These are phyloP conservation scores for Neoconidiobolus thromboides DNA, from an alignment of 371 early-diverging fungal genomes.

Conservation along the genomic window DNA sequence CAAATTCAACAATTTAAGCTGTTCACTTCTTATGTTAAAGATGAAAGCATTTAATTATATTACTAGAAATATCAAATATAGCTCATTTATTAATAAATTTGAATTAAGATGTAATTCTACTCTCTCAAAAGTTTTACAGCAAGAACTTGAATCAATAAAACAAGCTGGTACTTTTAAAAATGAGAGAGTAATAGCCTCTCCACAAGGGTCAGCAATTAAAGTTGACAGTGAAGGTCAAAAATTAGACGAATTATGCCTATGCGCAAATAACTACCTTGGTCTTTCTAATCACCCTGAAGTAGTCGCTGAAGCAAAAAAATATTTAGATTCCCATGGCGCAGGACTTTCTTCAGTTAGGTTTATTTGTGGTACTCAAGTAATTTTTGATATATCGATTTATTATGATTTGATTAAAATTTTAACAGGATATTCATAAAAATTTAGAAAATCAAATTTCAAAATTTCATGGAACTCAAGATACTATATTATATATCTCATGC, in stretches of 20 bases:
- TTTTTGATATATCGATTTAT: not conserved
- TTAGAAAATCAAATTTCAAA: conserved; percentile 27
- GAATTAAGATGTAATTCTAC: not conserved
- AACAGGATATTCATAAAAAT: conserved; percentile 31
- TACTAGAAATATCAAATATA: too few relatives aligned
- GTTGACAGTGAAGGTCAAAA: conserved; percentile 12
- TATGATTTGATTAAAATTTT: not conserved
- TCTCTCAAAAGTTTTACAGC: conserved; percentile 10
- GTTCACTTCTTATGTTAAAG: too few relatives aligned
- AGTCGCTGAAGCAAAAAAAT: conserved; percentile 20
- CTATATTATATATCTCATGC: conserved; percentile 41
- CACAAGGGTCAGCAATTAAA: conserved; percentile 24
- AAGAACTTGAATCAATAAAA: conserved; percentile 22
- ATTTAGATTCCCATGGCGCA: conserved; percentile 27
- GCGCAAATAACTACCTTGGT: conserved; percentile 45
- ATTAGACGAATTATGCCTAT: conserved; percentile 24
- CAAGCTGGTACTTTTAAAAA: conserved; percentile 33
- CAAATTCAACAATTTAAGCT: too few relatives aligned
- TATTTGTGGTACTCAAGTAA: conserved; percentile 37
- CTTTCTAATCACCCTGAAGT: conserved; percentile 30
- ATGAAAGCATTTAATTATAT: too few relatives aligned
- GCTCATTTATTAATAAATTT: too few relatives aligned
- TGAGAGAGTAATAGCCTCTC: conserved; percentile 29
- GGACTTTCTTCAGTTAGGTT: conserved; percentile 39
- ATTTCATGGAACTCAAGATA: conserved; percentile 31